Evolutionary conservation across 805 yeast genomes (phyloP).

Genomic region (Maudiozyma bulderi): DNA sequence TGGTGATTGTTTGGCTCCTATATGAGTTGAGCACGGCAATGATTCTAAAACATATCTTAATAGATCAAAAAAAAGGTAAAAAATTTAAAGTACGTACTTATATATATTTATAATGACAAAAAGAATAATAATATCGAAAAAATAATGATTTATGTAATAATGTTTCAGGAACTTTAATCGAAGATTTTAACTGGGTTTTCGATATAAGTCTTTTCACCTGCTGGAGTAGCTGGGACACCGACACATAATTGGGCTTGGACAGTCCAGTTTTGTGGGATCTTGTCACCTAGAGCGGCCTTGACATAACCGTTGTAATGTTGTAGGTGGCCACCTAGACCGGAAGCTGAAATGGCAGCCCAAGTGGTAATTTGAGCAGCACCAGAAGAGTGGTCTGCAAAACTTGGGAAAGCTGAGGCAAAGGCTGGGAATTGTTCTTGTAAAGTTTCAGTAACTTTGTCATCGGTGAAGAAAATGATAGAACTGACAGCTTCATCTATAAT

Average conservation of each 20-base stretch:
- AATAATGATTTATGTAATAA: too few relatives aligned
- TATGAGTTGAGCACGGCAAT: not conserved
- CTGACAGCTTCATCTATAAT: constrained; percentile 39
- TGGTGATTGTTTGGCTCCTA: constrained; percentile 26
- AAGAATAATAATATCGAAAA: not conserved
- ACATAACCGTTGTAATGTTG: constrained; percentile 45
- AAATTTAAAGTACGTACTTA: not conserved
- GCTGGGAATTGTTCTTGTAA: constrained; percentile 36
- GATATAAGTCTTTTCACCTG: constrained; percentile 32
- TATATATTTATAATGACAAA: not conserved
- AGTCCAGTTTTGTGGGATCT: constrained; percentile 36
- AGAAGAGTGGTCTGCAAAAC: constrained; percentile 38
- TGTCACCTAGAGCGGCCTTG: constrained; percentile 31
- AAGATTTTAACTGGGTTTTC: constrained; percentile 21
- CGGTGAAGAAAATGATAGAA: constrained; percentile 42
- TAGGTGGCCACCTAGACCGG: constrained; percentile 41
- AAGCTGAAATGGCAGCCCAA: constrained; percentile 39
- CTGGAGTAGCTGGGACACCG: constrained; percentile 37
- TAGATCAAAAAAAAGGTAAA: not conserved
- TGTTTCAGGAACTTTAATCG: not conserved
- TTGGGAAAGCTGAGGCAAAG: constrained; percentile 38
- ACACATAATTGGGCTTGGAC: constrained; percentile 43
- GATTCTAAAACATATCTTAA: too few relatives aligned
- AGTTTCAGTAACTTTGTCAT: constrained; percentile 31
- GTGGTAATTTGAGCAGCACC: constrained; percentile 42